Base-by-base conservation (phyloP, 768 basidiomycete genomes). In the Lentinula lateritia region DNA sequence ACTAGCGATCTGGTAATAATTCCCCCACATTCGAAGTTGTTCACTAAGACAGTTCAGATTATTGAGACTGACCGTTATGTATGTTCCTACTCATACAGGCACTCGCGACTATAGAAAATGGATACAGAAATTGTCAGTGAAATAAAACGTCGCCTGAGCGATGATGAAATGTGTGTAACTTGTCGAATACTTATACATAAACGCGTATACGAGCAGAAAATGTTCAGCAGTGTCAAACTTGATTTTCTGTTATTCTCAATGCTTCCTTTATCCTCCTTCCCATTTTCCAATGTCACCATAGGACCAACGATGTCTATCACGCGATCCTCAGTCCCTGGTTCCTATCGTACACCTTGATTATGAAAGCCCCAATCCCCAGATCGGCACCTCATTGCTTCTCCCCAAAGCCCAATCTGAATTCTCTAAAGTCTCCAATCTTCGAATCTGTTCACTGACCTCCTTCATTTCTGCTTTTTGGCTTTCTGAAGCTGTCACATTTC, bases 351-450 rank as follows among this genome's bases (percentile, higher is more conserved):
- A 48, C 12, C 18, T 48, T 12, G 8, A 48, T n/a, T 48, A 48
- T 48, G 46, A 48, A 7, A 48, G 3, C 20, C 46, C 46, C 20
- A 48, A 9, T 12, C 46, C 46, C 46, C 18, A 48, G 23, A 48
- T 48, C 20, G 58, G 58, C 18, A 59, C n/a, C 28, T 59, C 20
- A 32, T 59, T 34, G n/a, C 45, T 59, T 36, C 10, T 59, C 16
- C 58, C 58, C 46, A 59, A 48, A 10, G 58, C 58, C 58, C 58
- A 59, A n/a, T 46, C 45, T 7, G 58, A 59, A n/a, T 48, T 36
- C n/a, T 59, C 58, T 15, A 59, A n/a, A 34, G 20, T 9, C 10
- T 59, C 58, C 48, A 59, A 36, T 1, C 34, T 32, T 5, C 48
- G 32, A 32, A 59, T 48, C 23, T 59, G 43, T 13, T 59, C 58